Evolutionary conservation across 306 rosid genomes (phyloP), one percentile per base, ranked within the genome.

Genomic region (Citrullus mucosospermus): DNA sequence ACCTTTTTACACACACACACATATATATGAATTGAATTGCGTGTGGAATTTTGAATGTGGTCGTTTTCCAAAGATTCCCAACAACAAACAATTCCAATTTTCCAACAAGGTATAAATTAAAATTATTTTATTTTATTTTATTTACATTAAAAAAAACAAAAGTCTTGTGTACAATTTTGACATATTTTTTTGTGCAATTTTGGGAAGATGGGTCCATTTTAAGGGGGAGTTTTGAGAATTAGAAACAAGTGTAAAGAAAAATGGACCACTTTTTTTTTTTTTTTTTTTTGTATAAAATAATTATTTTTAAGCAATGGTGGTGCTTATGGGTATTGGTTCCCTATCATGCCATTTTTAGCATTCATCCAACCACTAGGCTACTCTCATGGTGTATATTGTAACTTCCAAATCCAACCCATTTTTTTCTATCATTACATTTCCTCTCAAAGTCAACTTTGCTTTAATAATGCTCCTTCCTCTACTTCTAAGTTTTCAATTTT

Each of bases 251-350:
- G 55, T 68, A 25, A 32, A 41, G 15, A 65, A 68, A 68, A 41
- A 41, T n/a, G 54, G 54, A 68, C 75, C 54, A 43, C 36, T 68
- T 9, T 41, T 39, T 9, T 3, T 9, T 18, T 67, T 66, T 9
- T 4, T 8, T 44, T 1, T 44, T 0, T 25, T 25, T 0, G 28
- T 25, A 25, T 25, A 25, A 25, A 25, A 25, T 25, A 25, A 25
- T 25, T 25, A 25, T 25, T 25, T 41, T 68, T 1, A 43, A 69
- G 75, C 36, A 20, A 69, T 69, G 55, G 75, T 20, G 12, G 55
- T 43, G 75, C 55, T 69, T 43, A 69, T 44, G 75, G 55, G 55
- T 20, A 69, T 69, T 69, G 75, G 55, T 43, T 69, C 75, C 43
- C 34, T 43, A 20, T 69, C 59, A 71, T 71, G 6, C 41, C 77